Evolutionary conservation across 306 rosid species (phyloP).

Genomic region (Rubus idaeus): DNA sequence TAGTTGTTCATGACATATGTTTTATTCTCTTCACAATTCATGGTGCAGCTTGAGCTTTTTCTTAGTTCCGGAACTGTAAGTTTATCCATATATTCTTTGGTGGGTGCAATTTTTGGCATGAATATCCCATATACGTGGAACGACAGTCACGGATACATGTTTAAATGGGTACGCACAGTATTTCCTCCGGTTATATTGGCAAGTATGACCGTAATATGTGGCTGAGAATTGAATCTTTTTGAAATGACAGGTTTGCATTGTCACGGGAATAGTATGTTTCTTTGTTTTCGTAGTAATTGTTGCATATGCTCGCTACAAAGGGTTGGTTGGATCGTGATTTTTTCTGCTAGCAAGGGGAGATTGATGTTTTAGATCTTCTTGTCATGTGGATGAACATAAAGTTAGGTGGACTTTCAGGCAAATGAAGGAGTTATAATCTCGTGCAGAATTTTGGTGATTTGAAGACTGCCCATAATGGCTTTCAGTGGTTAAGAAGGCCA

Average conservation of each 20-base stretch:
- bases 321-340: constrained; percentile 55
- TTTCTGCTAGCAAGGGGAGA: background rate
- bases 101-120: constrained; percentile 69
- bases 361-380: background rate
- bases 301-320: constrained; percentile 60
- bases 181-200: background rate
- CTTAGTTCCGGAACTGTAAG: constrained; percentile 62
- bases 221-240: background rate
- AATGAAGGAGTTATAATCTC: background rate
- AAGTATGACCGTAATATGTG: background rate
- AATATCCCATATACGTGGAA: constrained; percentile 67
- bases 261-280: constrained; percentile 30
- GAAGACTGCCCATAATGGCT: background rate
- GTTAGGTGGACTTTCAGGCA: background rate
- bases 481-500: background rate
- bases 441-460: background rate
- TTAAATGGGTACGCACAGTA: constrained; percentile 67
- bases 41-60: constrained; percentile 73
- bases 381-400: background rate
- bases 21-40: constrained; percentile 9
- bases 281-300: constrained; percentile 35
- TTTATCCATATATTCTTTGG: constrained; percentile 53
- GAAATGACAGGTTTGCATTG: constrained; percentile 54
- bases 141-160: constrained; percentile 40
- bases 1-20: background rate